These are phyloP conservation scores for Scheffersomyces stambukii DNA, from an alignment of 1,139 yeast species.

Conservation along the genomic window DNA sequence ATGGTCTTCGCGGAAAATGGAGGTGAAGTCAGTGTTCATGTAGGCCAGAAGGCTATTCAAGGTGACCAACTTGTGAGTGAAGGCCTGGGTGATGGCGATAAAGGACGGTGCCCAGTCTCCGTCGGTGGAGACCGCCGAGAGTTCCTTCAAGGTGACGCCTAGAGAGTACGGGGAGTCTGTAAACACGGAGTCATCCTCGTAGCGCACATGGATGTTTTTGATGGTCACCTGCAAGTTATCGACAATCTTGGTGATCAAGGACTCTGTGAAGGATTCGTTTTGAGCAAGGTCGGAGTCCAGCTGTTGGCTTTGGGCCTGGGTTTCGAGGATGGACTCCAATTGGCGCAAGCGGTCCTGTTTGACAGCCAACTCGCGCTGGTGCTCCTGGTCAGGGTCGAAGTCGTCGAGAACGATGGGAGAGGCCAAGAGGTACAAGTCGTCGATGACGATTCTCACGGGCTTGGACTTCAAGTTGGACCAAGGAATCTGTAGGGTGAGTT, in stretches of 20 bases:
- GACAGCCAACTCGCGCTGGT: conserved; percentile 55
- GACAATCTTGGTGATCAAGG: conserved; percentile 80
- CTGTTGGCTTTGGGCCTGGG: conserved; percentile 38
- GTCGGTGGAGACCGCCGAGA: conserved; percentile 90
- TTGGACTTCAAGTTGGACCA: conserved; percentile 94
- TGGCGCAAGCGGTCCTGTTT: conserved; percentile 67
- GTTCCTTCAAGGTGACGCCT: conserved; percentile 78
- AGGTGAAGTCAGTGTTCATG: conserved; percentile 70
- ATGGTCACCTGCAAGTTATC: conserved; percentile 94
- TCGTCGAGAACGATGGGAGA: conserved; percentile 56
- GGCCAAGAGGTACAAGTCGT: conserved; percentile 82
- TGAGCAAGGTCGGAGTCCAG: conserved; percentile 39
- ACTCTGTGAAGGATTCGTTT: conserved; percentile 81
- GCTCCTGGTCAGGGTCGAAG: conserved; percentile 65
- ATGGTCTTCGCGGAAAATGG: conserved; percentile 42
- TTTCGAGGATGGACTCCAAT: conserved; percentile 55
- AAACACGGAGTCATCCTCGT: conserved; percentile 73
- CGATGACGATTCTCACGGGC: conserved; percentile 88
- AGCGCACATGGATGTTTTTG: conserved; percentile 84
- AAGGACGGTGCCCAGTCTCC: conserved; percentile 82
- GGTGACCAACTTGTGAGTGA: conserved; percentile 75
- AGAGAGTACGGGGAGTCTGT: conserved; percentile 73
- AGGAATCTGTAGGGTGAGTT: conserved; percentile 85
- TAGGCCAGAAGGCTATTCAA: conserved; percentile 74
- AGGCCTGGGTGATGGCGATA: conserved; percentile 62